Conservation (phyloP, 2,329 filamentous ascomycete genomes). For the Fusarium irregulare region DNA sequence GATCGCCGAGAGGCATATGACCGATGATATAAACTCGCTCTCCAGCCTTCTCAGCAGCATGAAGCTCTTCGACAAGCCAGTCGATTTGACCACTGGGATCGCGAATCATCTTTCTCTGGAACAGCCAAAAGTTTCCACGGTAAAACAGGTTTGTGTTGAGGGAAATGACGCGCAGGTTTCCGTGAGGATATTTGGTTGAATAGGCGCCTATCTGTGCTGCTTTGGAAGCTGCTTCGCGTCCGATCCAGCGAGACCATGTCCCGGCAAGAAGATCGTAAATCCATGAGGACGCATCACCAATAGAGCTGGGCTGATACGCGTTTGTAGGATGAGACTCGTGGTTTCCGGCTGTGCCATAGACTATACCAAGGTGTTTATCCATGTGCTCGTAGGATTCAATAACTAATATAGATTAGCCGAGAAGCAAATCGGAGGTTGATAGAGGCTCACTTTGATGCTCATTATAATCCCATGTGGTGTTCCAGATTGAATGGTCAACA, state of each 20-base stretch:
- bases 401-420: conserved; percentile 47
- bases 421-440: neutral
- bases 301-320: conserved; percentile 57
- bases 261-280: conserved; percentile 61
- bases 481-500: conserved; percentile 64
- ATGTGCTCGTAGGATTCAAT: conserved; percentile 61
- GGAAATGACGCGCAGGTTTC: conserved; percentile 67
- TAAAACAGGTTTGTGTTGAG: conserved; percentile 71
- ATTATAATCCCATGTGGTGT: conserved; percentile 53
- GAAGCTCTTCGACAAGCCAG: conserved; percentile 66
- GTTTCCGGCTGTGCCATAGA: conserved; percentile 67
- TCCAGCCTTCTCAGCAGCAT: conserved; percentile 61
- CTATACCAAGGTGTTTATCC: conserved; percentile 54
- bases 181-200: conserved; percentile 57
- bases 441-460: conserved; percentile 44
- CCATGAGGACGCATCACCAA: conserved; percentile 60
- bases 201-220: conserved; percentile 61
- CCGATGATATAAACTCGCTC: conserved; percentile 68
- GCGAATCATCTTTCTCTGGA: conserved; percentile 59
- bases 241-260: conserved; percentile 62
- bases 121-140: conserved; percentile 67
- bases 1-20: conserved; percentile 65
- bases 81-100: conserved; percentile 65
- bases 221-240: conserved; percentile 45
- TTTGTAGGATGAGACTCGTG: conserved; percentile 67